Evolutionary conservation across 768 basidiomycete genomes (phyloP), one percentile per base, ranked within the genome.

Genomic region (Pholiota conissans): DNA sequence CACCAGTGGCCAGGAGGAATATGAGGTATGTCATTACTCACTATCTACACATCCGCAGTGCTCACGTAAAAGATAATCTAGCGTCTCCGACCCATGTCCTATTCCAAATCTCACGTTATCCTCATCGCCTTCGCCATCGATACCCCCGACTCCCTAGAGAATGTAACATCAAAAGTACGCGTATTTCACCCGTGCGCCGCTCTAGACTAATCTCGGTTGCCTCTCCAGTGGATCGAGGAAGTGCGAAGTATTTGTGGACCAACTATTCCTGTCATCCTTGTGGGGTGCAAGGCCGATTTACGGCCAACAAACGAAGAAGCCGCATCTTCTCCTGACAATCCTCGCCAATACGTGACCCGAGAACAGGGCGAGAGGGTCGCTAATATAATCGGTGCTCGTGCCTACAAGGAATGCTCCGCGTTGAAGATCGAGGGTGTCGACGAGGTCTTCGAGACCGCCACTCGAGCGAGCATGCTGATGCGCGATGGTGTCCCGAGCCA

Each of bases 51-150:
- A 54, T 29, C 49, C 50, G 42, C 48, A 52, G 46, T 37, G 16
- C 49, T 49, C 48, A 59, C 29, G 40, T 58, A 56, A 61, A 45
- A 61, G 48, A 46, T 49, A 39, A 32, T 37, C 52, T 69, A 95
- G 89, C 89, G 96, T 62, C 80, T 98, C 67, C 87, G 97, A 65
- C 97, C 97, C 47, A 85, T 99, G 74, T 97, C 95, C 47, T 98
- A 98, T 75, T 94, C 95, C 52, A 93, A 97, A 78, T 97, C 96
- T 59, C 97, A 99, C 74, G 93, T 99, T 67, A 97, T 99, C 70
- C 85, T 99, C 62, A 98, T 99, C 68, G 95, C 95, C 45, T 99
- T 95, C 71, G 85, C 93, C 49, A 86, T 98, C 66, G 96, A 98
- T 74, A 94, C 94, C 34, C 94, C 93, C 22, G 97, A 98, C 75